Conservation (phyloP, 2,329 filamentous ascomycete genomes). For the Phymatotrichopsis omnivora region DNA sequence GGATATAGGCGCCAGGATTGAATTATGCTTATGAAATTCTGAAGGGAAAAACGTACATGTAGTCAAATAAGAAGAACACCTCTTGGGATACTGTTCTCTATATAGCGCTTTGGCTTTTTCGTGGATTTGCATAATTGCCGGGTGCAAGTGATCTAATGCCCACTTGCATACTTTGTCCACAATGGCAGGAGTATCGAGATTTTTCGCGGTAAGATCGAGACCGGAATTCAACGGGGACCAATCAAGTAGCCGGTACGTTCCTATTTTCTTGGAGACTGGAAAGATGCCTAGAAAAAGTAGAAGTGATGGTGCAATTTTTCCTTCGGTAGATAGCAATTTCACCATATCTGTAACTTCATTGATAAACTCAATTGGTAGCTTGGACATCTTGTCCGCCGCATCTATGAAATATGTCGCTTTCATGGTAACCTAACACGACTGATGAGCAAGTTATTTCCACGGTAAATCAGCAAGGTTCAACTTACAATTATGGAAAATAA, state of each 20-base stretch:
- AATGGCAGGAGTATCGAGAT: too few species aligned
- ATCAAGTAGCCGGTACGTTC: background rate
- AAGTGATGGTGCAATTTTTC: constrained; percentile 1
- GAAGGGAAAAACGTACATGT: too few species aligned
- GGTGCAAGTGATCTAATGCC: background rate
- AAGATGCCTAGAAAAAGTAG: constrained; percentile 7
- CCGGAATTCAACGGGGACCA: constrained; percentile 9
- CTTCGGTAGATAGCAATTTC: background rate
- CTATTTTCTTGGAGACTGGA: background rate
- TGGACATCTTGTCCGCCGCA: background rate
- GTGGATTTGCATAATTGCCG: constrained; percentile 9
- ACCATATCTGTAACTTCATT: constrained; percentile 7
- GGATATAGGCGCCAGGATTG: too few species aligned
- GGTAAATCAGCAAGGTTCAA: too few species aligned
- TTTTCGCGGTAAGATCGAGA: too few species aligned
- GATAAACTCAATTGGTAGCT: constrained; percentile 12
- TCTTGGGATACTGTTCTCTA: too few species aligned
- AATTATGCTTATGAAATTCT: too few species aligned
- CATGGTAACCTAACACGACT: constrained; percentile 11
- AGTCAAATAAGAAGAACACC: too few species aligned
- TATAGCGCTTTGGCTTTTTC: background rate
- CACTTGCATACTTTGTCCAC: too few species aligned
- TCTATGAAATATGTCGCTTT: constrained; percentile 9
- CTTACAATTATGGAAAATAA: constrained; percentile 15
- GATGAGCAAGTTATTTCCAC: too few species aligned